Percentiles rank a stretch among this genome's conserved stretches.
Conservation (phyloP, 2,329 filamentous ascomycete genomes). For the Xylariales sp. region DNA sequence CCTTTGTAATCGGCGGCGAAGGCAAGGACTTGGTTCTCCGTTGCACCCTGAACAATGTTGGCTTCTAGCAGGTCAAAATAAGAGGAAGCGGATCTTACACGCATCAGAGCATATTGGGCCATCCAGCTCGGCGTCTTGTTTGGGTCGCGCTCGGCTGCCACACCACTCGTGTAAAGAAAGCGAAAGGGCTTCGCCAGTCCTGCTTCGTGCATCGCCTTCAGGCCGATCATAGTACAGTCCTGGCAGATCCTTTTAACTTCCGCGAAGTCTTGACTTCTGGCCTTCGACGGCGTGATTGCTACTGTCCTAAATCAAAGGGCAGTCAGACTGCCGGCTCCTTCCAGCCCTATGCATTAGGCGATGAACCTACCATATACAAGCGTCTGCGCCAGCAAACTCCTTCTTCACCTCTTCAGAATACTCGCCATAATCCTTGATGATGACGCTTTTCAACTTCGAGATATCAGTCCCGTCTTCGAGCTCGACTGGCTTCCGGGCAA, state of each 20-base stretch:
- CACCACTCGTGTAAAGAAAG: slow-evolving; percentile 39
- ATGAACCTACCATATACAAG: slow-evolving; percentile 26
- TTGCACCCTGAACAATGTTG: background rate
- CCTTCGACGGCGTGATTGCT: slow-evolving; percentile 21
- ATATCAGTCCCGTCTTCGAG: slow-evolving; percentile 22
- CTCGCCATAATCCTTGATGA: slow-evolving; percentile 33
- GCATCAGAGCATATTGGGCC: slow-evolving; percentile 38
- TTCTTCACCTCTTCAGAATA: slow-evolving; percentile 35
- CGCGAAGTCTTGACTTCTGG: slow-evolving; percentile 13
- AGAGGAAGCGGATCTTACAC: slow-evolving; percentile 31
- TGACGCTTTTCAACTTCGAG: slow-evolving; percentile 34
- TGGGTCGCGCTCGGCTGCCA: slow-evolving; percentile 37
- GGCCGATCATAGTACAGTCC: slow-evolving; percentile 17
- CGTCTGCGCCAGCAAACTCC: slow-evolving; percentile 35
- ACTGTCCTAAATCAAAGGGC: slow-evolving; percentile 19
- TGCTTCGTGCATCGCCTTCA: slow-evolving; percentile 23
- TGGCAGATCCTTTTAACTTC: slow-evolving; percentile 22
- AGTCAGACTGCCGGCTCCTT: slow-evolving; percentile 3
- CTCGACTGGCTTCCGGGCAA: slow-evolving; percentile 33
- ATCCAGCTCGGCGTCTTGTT: slow-evolving; percentile 34
- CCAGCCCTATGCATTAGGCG: background rate
- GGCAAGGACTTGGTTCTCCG: slow-evolving; percentile 2
- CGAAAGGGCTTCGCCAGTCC: slow-evolving; percentile 24
- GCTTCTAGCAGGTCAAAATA: background rate
- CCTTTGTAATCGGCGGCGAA: background rate